A percentile compares a stretch with the other conserved stretches of the same genome.
These are phyloP conservation scores for Pyrenula massariospora DNA, from an alignment of 495 filamentous ascomycete species.

Conservation along the genomic window DNA sequence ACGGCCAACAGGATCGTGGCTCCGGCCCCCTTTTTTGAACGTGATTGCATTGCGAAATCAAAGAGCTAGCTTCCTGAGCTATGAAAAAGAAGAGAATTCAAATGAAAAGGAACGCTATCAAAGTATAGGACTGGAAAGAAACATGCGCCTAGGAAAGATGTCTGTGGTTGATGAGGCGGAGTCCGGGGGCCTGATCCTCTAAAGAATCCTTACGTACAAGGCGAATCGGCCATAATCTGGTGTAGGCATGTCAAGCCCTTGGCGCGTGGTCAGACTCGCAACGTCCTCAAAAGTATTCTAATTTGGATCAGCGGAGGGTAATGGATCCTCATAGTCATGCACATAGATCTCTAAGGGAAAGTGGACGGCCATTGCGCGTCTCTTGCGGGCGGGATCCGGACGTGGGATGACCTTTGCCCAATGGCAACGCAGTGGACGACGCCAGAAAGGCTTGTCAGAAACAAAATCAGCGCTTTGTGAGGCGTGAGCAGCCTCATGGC, in stretches of 20 bases:
- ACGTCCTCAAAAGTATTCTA: not conserved
- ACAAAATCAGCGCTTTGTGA: not conserved
- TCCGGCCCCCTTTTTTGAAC: too few relatives aligned
- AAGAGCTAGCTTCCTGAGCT: not conserved
- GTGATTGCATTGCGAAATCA: too few relatives aligned
- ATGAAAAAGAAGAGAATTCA: not conserved
- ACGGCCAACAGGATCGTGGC: not conserved
- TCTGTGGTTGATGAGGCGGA: not conserved
- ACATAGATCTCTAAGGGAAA: not conserved
- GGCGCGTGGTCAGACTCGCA: not conserved
- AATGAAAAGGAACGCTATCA: not conserved
- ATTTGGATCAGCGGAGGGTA: not conserved
- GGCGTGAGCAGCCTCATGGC: not conserved
- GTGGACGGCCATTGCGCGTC: not conserved
- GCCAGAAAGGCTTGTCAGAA: not conserved
- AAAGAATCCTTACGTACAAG: not conserved
- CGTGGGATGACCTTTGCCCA: not conserved
- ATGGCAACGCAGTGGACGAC: not conserved
- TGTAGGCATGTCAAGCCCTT: not conserved
- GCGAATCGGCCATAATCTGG: not conserved
- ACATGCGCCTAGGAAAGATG: not conserved
- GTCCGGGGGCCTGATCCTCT: not conserved
- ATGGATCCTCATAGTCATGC: not conserved
- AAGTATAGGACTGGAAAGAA: not conserved
- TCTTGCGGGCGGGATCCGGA: not conserved